Conservation (phyloP, 768 basidiomycete species). For the Pisolithus sp. region DNA sequence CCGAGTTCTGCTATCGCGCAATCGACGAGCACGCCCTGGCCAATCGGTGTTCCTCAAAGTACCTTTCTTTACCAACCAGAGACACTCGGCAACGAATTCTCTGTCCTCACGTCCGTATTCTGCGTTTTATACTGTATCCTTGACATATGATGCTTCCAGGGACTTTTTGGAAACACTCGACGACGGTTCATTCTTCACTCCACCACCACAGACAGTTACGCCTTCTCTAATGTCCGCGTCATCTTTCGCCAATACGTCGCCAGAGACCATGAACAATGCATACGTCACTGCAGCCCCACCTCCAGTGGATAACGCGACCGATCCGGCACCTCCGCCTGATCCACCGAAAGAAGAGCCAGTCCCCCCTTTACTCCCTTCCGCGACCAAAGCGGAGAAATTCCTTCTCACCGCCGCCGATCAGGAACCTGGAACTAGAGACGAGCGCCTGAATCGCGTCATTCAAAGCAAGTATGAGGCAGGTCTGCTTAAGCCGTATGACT, state of each 20-base stretch:
- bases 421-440: conserved; percentile 82
- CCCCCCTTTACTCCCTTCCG: conserved; percentile 56
- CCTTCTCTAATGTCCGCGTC: conserved; percentile 44
- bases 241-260: conserved; percentile 14
- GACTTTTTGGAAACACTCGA: conserved; percentile 88
- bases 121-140: not conserved
- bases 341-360: conserved; percentile 34
- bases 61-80: conserved; percentile 68
- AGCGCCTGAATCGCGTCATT: conserved; percentile 86
- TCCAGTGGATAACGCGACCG: conserved; percentile 17
- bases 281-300: conserved; percentile 12
- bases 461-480: conserved; percentile 97
- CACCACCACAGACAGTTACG: conserved; percentile 44
- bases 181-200: conserved; percentile 72
- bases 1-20: conserved; percentile 13
- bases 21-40: conserved; percentile 42
- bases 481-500: conserved; percentile 90
- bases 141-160: conserved; percentile 31
- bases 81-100: conserved; percentile 75
- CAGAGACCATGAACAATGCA: conserved; percentile 7
- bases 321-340: conserved; percentile 16
- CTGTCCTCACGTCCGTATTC: conserved; percentile 64
- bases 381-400: conserved; percentile 82
- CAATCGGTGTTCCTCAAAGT: conserved; percentile 43
- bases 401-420: conserved; percentile 93